Evolutionary conservation across 2,329 filamentous ascomycete genomes (phyloP).

Genomic region (Rutstroemia sp.): DNA sequence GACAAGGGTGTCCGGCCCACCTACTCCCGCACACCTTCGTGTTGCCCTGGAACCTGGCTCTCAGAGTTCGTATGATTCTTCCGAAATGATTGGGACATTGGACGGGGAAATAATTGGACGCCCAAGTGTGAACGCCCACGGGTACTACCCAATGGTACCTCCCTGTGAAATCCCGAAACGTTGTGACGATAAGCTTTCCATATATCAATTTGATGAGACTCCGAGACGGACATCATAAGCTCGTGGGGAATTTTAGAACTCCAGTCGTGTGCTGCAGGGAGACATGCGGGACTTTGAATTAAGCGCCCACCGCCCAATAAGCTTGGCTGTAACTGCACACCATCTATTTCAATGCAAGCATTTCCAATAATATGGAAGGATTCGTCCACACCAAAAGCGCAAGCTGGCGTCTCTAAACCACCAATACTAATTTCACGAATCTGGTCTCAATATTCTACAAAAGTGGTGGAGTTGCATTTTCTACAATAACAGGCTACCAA

Average conservation of each 20-base stretch:
- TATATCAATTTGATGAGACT: conserved; percentile 2
- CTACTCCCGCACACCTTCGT: background rate
- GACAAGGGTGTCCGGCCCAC: background rate
- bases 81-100: background rate
- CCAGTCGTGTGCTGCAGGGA: conserved; percentile 2
- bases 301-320: conserved; percentile 8
- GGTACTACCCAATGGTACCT: background rate
- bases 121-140: conserved; percentile 1
- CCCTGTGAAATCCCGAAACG: background rate
- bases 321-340: conserved; percentile 5
- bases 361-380: conserved; percentile 9
- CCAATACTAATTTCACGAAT: background rate
- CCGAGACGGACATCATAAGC: background rate
- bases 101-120: background rate
- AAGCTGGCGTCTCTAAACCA: background rate
- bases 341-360: conserved; percentile 2
- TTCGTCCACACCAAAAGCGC: conserved; percentile 6
- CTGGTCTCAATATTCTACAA: background rate
- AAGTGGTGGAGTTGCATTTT: conserved; percentile 2
- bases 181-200: background rate
- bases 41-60: background rate
- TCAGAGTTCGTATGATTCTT: background rate
- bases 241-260: conserved; percentile 3
- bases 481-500: conserved; percentile 4
- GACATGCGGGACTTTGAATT: conserved; percentile 3